These are phyloP conservation scores for Serpula lacrymans DNA, from an alignment of 768 basidiomycete genomes.

Conservation along the genomic window DNA sequence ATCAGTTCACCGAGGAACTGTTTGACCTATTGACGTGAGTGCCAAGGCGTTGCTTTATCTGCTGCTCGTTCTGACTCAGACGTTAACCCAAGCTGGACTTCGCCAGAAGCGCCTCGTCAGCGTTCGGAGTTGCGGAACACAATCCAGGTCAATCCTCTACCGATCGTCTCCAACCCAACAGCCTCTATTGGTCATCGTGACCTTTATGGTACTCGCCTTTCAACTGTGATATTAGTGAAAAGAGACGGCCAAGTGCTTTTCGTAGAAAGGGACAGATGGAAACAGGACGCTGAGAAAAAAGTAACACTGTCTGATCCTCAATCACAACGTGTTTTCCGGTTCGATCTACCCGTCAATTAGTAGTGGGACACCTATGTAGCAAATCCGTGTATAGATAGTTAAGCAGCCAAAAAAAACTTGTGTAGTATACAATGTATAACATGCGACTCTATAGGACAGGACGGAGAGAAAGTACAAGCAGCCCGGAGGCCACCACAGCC, in stretches of 20 bases:
- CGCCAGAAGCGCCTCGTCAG: slow-evolving; percentile 41
- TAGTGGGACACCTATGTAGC: slow-evolving; percentile 19
- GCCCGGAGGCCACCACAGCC: slow-evolving; percentile 27
- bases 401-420: too few relatives aligned
- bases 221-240: slow-evolving; percentile 67
- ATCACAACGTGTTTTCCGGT: slow-evolving; percentile 51
- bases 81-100: slow-evolving; percentile 42
- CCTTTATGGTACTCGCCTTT: slow-evolving; percentile 67
- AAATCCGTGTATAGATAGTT: slow-evolving; percentile 18
- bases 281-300: slow-evolving; percentile 35
- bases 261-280: slow-evolving; percentile 72
- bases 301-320: slow-evolving; percentile 35
- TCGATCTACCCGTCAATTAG: slow-evolving; percentile 28
- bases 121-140: slow-evolving; percentile 58
- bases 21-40: slow-evolving; percentile 73
- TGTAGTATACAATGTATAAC: slow-evolving; percentile 27
- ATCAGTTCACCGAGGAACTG: slow-evolving; percentile 51
- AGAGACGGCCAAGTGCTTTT: slow-evolving; percentile 60
- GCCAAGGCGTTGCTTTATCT: slow-evolving; percentile 24
- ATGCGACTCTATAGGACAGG: slow-evolving; percentile 26
- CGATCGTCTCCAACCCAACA: slow-evolving; percentile 10
- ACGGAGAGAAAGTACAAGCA: too few relatives aligned
- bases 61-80: too few relatives aligned
- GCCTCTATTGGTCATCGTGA: slow-evolving; percentile 6
- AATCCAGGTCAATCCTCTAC: slow-evolving; percentile 59